Base-by-base conservation (phyloP, 2,329 filamentous ascomycete genomes). In the Coleophoma eucalyptorum region DNA sequence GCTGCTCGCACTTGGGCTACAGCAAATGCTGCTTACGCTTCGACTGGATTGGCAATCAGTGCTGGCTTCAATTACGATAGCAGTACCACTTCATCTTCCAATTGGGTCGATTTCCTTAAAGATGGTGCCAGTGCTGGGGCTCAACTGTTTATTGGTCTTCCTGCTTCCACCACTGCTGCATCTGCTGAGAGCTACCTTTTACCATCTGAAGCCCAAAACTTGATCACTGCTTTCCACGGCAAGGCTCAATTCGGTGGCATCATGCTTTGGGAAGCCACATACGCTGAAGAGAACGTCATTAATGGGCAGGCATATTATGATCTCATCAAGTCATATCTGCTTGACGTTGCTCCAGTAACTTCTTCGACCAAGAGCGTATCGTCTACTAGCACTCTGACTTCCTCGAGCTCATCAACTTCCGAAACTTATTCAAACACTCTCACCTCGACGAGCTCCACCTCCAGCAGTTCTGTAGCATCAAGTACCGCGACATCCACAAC, bases 201-300 rank as follows among this genome's bases (percentile, higher is more conserved):
- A 20, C 53, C 62, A 11, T 20, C 48, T n/a, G 57, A 64, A 43
- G 59, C 55, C 3, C 49, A 61, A 32, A 50, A 43, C 1, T 48
- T 67, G 18, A 58, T 66, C 34, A 21, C 45, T 13, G 52, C 49
- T 11, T 62, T 58, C 46, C 53, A 57, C 18, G 32, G 34, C 3
- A 45, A 57, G 12, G 12, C 50, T n/a, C 50, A 59, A 12, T 66
- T 67, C 31, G 65, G 63, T 46, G 65, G 65, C 54, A 55, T 67
- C n/a, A 67, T 66, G 64, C 21, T 67, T 33, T 66, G 62, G 58
- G 65, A 67, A 16, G 62, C 62, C 12, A 61, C 58, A 7, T 46
- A 41, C 40, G 58, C 62, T 1, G 44, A 56, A 15, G 49, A 56
- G 38, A 60, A 61, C 20, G 50, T 44, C 20, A 50, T 56, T 35